Conservation (phyloP, 306 rosid genomes). For the Canavalia ensiformis region DNA sequence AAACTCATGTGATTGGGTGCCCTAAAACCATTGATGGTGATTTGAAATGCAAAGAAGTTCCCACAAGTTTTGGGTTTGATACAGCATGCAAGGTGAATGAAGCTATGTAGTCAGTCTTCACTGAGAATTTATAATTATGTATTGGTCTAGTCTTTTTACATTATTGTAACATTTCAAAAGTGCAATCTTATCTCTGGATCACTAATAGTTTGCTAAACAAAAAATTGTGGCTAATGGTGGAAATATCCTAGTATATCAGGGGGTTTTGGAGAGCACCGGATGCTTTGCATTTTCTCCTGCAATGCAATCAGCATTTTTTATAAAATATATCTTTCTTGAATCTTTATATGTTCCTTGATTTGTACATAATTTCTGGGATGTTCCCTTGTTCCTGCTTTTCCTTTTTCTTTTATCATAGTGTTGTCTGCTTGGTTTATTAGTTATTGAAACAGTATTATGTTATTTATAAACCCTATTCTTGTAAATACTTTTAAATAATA, state of each 20-base stretch:
- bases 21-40: conserved; percentile 99
- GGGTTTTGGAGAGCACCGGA: conserved; percentile 10
- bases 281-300: conserved; percentile 13
- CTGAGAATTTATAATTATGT: conserved; percentile 30
- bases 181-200: conserved; percentile 3
- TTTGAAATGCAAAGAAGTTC: conserved; percentile 97
- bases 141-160: conserved; percentile 15
- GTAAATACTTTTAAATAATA: background rate
- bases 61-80: conserved; percentile 98
- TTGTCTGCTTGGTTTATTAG: background rate
- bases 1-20: conserved; percentile 89
- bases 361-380: background rate
- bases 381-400: background rate
- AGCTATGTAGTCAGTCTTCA: conserved; percentile 21
- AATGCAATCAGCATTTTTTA: conserved; percentile 6
- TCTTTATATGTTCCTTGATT: conserved; percentile 11
- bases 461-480: conserved; percentile 5
- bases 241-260: background rate
- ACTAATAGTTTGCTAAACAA: conserved; percentile 7
- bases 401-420: background rate
- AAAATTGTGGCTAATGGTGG: background rate
- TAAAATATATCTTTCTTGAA: background rate
- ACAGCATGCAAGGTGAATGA: conserved; percentile 96
- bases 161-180: conserved; percentile 4
- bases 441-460: background rate